Evolutionary conservation across 305 asterid genomes (phyloP), one percentile per base, ranked within the genome.

Genomic region (Nicotiana rustica): DNA sequence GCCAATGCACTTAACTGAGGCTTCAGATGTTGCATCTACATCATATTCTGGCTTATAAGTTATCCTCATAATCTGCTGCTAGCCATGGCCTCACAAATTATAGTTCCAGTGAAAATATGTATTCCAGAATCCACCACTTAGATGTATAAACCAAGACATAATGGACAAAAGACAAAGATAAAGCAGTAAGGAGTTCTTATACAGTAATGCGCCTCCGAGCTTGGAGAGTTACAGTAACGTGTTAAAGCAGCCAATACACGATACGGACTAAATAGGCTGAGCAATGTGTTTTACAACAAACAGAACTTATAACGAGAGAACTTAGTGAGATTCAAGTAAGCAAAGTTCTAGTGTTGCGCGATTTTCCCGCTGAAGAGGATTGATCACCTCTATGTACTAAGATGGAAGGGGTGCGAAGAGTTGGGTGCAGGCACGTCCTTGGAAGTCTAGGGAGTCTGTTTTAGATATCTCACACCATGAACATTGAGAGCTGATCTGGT

Each of bases 151-250:
- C 35, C 1, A 59, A 59, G 47, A 15, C 15, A 66, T 33, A 18
- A 29, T 31, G 21, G 44, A 31, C 49, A 67, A 67, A 31, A 67
- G 13, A 14, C 15, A 1, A 67, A 15, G 18, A 14, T 2, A 73
- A 21, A 25, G 68, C 38, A 21, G 68, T 4, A 21, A 60, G 6
- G 31, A 25, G 12, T 14, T 70, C 35, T 44, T 73, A 13, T 73
- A 47, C 5, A 21, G 62, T 73, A 49, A 18, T 21, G 41, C 21
- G 29, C 29, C 4, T 73, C 38, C 6, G 41, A 73, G 41, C 41
- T 13, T 47, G 41, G 41, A 25, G 21, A 73, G 41, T 73, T 73
- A 73, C 14, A 73, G 62, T 73, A 41, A 13, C 47, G 62, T 73
- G 61, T 19, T 44, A 21, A 25, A 12, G 62, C 1, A n/a, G 62